Evolutionary conservation across 2,329 filamentous ascomycete genomes (phyloP).

Genomic region (Hymenoscyphus occultus): DNA sequence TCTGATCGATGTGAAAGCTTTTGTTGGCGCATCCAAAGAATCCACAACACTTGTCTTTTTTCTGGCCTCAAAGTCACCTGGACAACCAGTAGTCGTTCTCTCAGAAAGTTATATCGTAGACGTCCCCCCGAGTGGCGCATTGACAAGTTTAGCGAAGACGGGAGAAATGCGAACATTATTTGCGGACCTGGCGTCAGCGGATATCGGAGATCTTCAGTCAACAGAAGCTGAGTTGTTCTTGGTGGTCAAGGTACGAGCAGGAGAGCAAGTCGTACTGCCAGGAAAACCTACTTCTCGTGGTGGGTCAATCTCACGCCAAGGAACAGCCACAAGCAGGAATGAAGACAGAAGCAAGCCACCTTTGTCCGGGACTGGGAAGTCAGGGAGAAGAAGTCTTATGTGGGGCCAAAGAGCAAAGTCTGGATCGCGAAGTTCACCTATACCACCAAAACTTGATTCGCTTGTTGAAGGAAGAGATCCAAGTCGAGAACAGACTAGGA

Average conservation of each 20-base stretch:
- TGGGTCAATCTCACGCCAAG: conserved; percentile 30
- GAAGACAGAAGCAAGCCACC: conserved; percentile 41
- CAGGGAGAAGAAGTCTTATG: conserved; percentile 64
- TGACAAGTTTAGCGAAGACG: conserved; percentile 61
- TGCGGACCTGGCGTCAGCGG: conserved; percentile 64
- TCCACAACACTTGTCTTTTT: conserved; percentile 74
- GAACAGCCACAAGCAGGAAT: conserved; percentile 17
- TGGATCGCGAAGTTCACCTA: conserved; percentile 49
- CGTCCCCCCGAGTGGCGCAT: conserved; percentile 69
- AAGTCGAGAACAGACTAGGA: conserved; percentile 20
- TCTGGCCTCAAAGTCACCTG: conserved; percentile 68
- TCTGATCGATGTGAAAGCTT: conserved; percentile 78
- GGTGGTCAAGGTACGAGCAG: conserved; percentile 66
- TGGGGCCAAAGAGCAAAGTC: conserved; percentile 61
- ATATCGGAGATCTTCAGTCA: conserved; percentile 56
- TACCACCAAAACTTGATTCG: conserved; percentile 48
- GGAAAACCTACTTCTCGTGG: conserved; percentile 31
- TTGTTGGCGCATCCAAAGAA: conserved; percentile 73
- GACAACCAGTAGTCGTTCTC: conserved; percentile 61
- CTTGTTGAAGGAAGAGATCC: conserved; percentile 35
- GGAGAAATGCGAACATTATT: conserved; percentile 81
- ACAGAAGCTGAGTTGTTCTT: conserved; percentile 75
- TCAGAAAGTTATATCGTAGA: conserved; percentile 83
- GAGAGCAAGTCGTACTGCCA: conserved; percentile 27
- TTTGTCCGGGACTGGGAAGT: conserved; percentile 47